phyloP scores from a whole-genome alignment of 2,329 filamentous ascomycete species.

The Colletotrichum trifolii region DNA sequence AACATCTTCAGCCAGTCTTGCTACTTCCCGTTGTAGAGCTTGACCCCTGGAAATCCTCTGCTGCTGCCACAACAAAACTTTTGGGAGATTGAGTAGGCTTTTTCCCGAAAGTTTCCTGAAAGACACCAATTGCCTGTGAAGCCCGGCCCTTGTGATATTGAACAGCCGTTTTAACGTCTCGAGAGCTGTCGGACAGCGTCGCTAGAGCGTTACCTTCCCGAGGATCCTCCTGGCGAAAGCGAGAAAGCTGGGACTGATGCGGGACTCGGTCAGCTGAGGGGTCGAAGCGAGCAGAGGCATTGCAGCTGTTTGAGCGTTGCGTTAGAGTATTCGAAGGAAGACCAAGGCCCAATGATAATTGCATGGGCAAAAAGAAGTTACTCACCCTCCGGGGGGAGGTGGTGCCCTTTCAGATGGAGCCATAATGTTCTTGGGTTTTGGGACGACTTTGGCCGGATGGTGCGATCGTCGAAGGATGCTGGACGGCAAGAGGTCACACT shows the following conservation, averaged over 20 bases:
- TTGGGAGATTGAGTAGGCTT: neutral
- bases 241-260: slow-evolving; percentile 12
- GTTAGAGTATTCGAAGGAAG: fast-evolving
- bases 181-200: neutral
- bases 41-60: neutral
- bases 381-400: neutral
- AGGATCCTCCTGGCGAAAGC: slow-evolving; percentile 7
- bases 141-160: slow-evolving; percentile 22
- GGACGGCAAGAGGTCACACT: too few species aligned
- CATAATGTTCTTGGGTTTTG: neutral
- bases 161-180: slow-evolving; percentile 11
- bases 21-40: neutral
- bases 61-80: neutral
- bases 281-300: neutral
- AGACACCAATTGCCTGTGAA: slow-evolving; percentile 2
- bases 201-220: slow-evolving; percentile 21
- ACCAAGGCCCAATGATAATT: too few species aligned
- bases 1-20: neutral
- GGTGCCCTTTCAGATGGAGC: slow-evolving; percentile 6
- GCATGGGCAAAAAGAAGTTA: neutral
- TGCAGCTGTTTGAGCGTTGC: neutral
- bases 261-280: slow-evolving; percentile 2
- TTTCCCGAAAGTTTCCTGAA: slow-evolving; percentile 15
- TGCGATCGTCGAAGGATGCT: too few species aligned
- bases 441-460: too few species aligned